A percentile compares a stretch with the other conserved stretches of the same genome.
These are phyloP conservation scores for Metschnikowia sp. DNA, from an alignment of 805 yeast genomes.

Conservation along the genomic window DNA sequence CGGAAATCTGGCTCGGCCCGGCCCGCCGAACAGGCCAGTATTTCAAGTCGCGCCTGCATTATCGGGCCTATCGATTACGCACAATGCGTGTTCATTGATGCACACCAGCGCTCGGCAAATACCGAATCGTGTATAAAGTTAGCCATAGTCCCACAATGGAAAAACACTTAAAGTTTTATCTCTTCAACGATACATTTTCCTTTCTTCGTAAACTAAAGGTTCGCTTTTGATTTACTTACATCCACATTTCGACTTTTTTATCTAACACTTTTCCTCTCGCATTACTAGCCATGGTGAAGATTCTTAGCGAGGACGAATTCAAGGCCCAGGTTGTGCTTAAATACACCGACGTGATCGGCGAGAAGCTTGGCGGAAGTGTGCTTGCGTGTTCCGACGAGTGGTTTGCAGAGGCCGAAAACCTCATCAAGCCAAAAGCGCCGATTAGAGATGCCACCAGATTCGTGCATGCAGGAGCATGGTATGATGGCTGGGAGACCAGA, in stretches of 20 bases:
- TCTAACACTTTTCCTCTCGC: background rate
- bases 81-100: no score
- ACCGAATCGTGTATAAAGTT: no score
- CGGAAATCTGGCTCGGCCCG: background rate
- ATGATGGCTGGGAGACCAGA: conserved; percentile 98
- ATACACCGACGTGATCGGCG: conserved; percentile 79
- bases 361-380: conserved; percentile 76
- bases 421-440: conserved; percentile 78
- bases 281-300: conserved; percentile 14
- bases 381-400: conserved; percentile 79
- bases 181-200: background rate
- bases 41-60: background rate
- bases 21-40: background rate
- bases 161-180: background rate
- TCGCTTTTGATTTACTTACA: no score
- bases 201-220: background rate
- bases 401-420: conserved; percentile 90
- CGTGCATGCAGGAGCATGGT: conserved; percentile 90
- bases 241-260: no score
- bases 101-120: no score
- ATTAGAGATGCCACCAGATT: conserved; percentile 78
- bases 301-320: conserved; percentile 34
- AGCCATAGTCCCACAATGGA: background rate
- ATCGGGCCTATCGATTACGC: conserved; percentile 4
- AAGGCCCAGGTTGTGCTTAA: conserved; percentile 45